Conservation (phyloP, 2,329 filamentous ascomycete species). For the Simplicillium aogashimaense region DNA sequence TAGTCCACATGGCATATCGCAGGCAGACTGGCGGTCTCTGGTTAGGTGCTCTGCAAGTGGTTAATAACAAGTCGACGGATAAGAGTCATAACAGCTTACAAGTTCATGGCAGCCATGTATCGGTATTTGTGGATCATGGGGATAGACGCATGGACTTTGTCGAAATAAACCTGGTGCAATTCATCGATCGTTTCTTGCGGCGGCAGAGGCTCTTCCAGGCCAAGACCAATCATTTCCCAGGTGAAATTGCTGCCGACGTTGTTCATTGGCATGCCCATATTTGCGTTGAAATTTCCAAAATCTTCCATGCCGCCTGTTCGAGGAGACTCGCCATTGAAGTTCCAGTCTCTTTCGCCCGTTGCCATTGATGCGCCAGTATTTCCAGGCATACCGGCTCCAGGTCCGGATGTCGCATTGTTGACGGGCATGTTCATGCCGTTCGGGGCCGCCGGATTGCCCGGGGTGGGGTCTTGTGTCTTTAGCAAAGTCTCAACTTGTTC, state of each 20-base stretch:
- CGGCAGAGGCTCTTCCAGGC: constrained; percentile 49
- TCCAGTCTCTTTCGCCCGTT: constrained; percentile 41
- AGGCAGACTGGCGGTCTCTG: constrained; percentile 80
- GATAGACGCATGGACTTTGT: constrained; percentile 75
- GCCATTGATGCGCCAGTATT: constrained; percentile 19
- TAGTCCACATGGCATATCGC: constrained; percentile 92
- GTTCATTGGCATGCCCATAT: constrained; percentile 39
- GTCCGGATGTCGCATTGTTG: constrained; percentile 10
- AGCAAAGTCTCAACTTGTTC: constrained; percentile 89
- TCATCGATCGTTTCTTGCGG: constrained; percentile 65
- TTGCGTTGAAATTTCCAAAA: constrained; percentile 44
- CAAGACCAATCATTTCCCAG: constrained; percentile 66
- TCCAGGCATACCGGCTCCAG: constrained; percentile 19
- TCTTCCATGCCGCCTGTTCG: constrained; percentile 40
- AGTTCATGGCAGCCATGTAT: constrained; percentile 80
- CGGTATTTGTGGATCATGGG: constrained; percentile 86
- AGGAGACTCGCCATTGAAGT: constrained; percentile 43
- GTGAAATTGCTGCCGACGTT: constrained; percentile 50
- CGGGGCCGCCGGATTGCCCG: constrained; percentile 11
- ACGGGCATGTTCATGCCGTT: constrained; percentile 20
- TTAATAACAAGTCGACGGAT: constrained; percentile 6
- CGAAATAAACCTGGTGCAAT: constrained; percentile 81
- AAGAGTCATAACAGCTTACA: constrained; percentile 33
- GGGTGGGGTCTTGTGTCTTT: constrained; percentile 60
- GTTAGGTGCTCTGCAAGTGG: constrained; percentile 51